Conservation (phyloP, 1,284 basidiomycete species). For the Ceratobasidium sp. region DNA sequence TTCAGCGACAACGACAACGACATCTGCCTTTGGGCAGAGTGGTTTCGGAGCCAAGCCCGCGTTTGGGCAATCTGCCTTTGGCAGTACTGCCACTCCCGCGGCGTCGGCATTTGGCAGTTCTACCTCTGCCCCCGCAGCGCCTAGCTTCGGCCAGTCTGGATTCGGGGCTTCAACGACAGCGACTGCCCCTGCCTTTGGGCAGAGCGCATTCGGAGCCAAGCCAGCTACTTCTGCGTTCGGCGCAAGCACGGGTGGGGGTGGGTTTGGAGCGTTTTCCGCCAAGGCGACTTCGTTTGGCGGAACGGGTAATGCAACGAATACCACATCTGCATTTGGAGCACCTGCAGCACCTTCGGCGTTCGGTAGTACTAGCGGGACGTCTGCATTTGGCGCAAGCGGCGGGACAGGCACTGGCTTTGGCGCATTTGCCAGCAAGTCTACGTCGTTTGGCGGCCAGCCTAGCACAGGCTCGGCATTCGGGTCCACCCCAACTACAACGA, state of each 20-base stretch:
- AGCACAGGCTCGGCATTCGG: constrained; percentile 46
- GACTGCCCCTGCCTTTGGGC: constrained; percentile 53
- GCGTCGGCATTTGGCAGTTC: constrained; percentile 54
- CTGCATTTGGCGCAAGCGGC: constrained; percentile 13
- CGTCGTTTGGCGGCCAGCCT: constrained; percentile 40
- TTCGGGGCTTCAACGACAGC: constrained; percentile 52
- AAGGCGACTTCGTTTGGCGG: constrained; percentile 46
- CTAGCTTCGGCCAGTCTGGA: constrained; percentile 53
- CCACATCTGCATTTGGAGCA: constrained; percentile 24
- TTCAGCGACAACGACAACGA: constrained; percentile 40
- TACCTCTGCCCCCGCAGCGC: constrained; percentile 45
- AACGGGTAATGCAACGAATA: neutral
- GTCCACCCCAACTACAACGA: constrained; percentile 35
- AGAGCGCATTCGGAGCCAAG: constrained; percentile 51
- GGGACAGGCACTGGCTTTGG: constrained; percentile 56
- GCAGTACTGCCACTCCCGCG: constrained; percentile 41
- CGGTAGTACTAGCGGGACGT: constrained; percentile 7
- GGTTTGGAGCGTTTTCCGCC: constrained; percentile 45
- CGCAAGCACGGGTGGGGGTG: constrained; percentile 17
- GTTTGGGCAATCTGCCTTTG: constrained; percentile 47
- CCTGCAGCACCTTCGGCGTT: constrained; percentile 20
- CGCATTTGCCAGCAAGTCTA: constrained; percentile 44
- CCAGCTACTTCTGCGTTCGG: constrained; percentile 47
- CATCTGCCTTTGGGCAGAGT: constrained; percentile 47
- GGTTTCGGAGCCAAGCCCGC: constrained; percentile 46